A percentile compares a stretch with the other conserved stretches of the same genome.
Evolutionary conservation across 225 moss, liverwort and hornwort genomes (phyloP).

Genomic region (Ulota crispa): DNA sequence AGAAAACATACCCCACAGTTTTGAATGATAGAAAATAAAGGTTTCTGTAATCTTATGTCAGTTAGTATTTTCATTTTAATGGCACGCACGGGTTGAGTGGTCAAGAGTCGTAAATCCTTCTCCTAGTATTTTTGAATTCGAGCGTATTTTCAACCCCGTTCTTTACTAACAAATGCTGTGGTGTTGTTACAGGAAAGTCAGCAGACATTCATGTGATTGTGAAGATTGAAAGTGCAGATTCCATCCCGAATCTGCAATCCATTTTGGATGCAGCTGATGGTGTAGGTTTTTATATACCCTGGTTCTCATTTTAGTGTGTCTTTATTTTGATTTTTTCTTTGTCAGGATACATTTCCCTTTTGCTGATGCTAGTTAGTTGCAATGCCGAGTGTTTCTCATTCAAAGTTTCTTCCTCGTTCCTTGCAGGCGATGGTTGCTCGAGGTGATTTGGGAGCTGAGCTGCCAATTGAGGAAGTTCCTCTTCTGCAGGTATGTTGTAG

Average conservation of each 20-base stretch:
- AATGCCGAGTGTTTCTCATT: neutral
- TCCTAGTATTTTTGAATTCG: neutral
- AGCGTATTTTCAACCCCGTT: neutral
- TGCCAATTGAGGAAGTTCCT: conserved; percentile 96
- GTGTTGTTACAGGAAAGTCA: conserved; percentile 48
- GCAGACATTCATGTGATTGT: conserved; percentile 98
- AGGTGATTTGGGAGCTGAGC: conserved; percentile 98
- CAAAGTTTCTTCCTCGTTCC: neutral
- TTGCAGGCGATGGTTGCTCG: conserved; percentile 96
- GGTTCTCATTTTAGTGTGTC: neutral
- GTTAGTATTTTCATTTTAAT: neutral
- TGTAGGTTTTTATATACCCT: conserved; percentile 45
- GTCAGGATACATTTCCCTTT: neutral
- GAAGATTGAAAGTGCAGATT: conserved; percentile 99
- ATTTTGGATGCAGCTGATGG: conserved; percentile 98
- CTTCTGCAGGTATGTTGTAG: conserved; percentile 89
- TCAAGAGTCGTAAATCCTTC: neutral
- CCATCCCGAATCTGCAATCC: conserved; percentile 87
- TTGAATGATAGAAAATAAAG: neutral
- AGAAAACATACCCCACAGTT: neutral
- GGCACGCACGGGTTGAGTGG: neutral
- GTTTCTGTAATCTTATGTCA: neutral
- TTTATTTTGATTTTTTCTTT: neutral
- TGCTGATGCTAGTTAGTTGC: conserved; percentile 16
- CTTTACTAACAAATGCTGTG: conserved; percentile 1